Evolutionary conservation across 805 yeast species (phyloP), one percentile per base, ranked within the genome.

Genomic region (Grigorovia yakushimaensis): DNA sequence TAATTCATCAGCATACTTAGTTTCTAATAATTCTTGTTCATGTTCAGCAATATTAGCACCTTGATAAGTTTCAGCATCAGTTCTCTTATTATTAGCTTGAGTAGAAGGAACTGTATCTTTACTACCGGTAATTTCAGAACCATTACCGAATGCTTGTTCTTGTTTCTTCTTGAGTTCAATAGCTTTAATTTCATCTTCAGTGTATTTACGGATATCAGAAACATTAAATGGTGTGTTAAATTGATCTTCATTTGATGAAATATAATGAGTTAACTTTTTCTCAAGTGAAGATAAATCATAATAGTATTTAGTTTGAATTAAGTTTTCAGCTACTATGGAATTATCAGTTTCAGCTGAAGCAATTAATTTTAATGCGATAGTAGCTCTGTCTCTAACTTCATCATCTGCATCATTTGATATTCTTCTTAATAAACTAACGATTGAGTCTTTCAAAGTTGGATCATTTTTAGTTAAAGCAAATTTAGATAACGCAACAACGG

Each of bases 301-400:
- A 51, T 76, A 77, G 50, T 78, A 73, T 45, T 78, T 77, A 47
- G 89, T 84, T 47, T 81, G 75, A 52, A 89, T 75, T 55, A 83
- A 78, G 45, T 70, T 71, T 40, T 51, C 51, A 37, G 71, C 69
- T 23, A 73, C 70, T 17, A 54, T 47, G 39, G 55, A 58, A 19
- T 63, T 54, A 19, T 66, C 65, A 44, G 65, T 63, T 30, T 63
- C 62, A 8, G 69, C 61, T 7, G 73, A 62, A 30, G 69, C 69
- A 51, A 86, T 75, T 51, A 88, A 78, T 53, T 79, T 76, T 60
- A 91, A 74, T 1, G 95, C 82, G 56, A 91, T 72, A 2, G 95
- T 84, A 9, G 98, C 97, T 65, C 98, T 82, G 65, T 91, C 98
- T 73, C 98, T 87, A 33, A 93, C 98, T 69, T 91, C 98, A 67